Conservation (phyloP, 768 basidiomycete genomes). For the Leccinellum luteum region DNA sequence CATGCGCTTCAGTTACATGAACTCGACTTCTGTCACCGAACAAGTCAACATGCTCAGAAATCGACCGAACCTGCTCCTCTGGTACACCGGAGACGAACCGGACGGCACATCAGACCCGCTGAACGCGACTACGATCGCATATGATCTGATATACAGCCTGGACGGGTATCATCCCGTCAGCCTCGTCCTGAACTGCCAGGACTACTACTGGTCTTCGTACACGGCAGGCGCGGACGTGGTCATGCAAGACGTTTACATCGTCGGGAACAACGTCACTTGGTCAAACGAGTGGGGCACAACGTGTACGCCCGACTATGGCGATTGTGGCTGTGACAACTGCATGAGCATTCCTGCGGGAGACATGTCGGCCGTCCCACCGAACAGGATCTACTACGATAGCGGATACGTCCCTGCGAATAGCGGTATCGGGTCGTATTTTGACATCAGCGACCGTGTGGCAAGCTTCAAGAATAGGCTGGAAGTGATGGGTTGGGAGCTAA, state of each 20-base stretch:
- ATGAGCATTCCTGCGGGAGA: constrained; percentile 40
- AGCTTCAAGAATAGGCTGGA: constrained; percentile 58
- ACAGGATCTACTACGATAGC: constrained; percentile 17
- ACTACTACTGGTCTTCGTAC: constrained; percentile 62
- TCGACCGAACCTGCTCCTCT: constrained; percentile 64
- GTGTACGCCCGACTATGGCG: constrained; percentile 65
- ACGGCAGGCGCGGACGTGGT: constrained; percentile 66
- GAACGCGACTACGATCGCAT: constrained; percentile 48
- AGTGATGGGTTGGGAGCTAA: constrained; percentile 64
- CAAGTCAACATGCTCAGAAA: constrained; percentile 70
- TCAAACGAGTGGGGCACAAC: constrained; percentile 59
- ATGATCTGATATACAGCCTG: constrained; percentile 55
- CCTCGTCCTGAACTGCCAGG: constrained; percentile 61
- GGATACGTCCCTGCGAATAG: constrained; percentile 27
- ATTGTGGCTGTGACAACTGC: constrained; percentile 75
- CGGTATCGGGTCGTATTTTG: constrained; percentile 47
- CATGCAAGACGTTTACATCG: constrained; percentile 57
- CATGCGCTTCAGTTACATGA: constrained; percentile 73
- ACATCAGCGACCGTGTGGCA: constrained; percentile 66
- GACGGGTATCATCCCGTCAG: constrained; percentile 70
- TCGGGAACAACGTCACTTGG: constrained; percentile 60
- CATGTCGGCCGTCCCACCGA: constrained; percentile 25
- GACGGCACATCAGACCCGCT: constrained; percentile 70
- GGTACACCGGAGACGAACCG: constrained; percentile 76
- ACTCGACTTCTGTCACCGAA: constrained; percentile 56